These are phyloP conservation scores for Coniochaeta sp. DNA, from an alignment of 2,329 filamentous ascomycete genomes.

Conservation along the genomic window DNA sequence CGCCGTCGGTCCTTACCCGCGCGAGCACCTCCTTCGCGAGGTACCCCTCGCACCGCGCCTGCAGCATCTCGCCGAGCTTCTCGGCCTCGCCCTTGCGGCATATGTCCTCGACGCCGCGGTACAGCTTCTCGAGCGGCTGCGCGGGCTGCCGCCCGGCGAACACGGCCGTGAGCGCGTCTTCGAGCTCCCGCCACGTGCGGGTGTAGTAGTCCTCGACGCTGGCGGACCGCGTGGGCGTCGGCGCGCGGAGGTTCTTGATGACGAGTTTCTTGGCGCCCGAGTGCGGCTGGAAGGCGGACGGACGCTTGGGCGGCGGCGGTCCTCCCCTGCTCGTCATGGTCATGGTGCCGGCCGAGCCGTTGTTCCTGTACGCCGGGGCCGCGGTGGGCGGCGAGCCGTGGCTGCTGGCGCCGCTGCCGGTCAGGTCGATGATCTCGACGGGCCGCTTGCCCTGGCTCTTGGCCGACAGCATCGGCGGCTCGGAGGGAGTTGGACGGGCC, in stretches of 20 bases:
- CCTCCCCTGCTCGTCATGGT: neutral
- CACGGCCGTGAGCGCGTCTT: constrained; percentile 64
- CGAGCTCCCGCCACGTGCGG: constrained; percentile 66
- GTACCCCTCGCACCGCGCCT: constrained; percentile 59
- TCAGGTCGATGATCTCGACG: constrained; percentile 36
- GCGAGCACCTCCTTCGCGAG: constrained; percentile 51
- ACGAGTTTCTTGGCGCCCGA: constrained; percentile 76
- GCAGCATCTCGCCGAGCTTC: constrained; percentile 59
- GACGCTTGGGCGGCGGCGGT: constrained; percentile 10
- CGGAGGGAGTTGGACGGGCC: constrained; percentile 4
- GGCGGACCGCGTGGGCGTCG: constrained; percentile 43
- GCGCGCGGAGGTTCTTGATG: constrained; percentile 80
- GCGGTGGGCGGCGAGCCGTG: neutral
- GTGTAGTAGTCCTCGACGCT: constrained; percentile 73
- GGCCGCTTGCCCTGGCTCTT: constrained; percentile 27
- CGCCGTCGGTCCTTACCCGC: constrained; percentile 31
- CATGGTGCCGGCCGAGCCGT: neutral
- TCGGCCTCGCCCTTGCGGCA: constrained; percentile 71
- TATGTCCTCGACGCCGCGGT: constrained; percentile 84
- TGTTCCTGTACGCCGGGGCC: neutral
- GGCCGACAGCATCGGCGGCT: constrained; percentile 16
- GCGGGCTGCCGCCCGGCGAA: constrained; percentile 57
- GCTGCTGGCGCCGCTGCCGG: constrained; percentile 15
- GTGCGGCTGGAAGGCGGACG: constrained; percentile 58
- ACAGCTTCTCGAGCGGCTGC: constrained; percentile 82